Percentiles rank a stretch among this genome's conserved stretches.
phyloP scores from a whole-genome alignment of 441 rosid genomes.

The Pelargonium citronellum region DNA sequence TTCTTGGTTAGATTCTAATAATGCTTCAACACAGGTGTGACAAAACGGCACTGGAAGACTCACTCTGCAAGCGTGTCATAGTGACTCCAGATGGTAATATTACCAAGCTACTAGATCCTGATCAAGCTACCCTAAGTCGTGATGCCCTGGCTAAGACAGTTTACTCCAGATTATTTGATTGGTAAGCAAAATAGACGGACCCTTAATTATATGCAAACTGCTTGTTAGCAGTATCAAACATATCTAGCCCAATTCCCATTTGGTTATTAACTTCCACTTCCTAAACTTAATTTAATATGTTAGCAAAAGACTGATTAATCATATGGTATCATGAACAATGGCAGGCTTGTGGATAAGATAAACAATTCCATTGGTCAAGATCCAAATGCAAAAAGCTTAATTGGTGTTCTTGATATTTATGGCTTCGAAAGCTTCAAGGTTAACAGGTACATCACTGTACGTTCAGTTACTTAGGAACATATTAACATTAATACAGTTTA shows the following conservation, averaged over 20 bases:
- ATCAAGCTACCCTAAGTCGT: conserved; percentile 74
- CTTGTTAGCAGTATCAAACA: too few species aligned
- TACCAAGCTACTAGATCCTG: conserved; percentile 94
- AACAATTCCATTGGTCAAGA: conserved; percentile 95
- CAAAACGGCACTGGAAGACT: conserved; percentile 88
- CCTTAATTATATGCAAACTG: background rate
- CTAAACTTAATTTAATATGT: background rate
- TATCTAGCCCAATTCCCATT: background rate
- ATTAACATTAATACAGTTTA: conserved; percentile 11
- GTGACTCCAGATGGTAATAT: conserved; percentile 99
- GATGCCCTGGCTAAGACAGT: conserved; percentile 98
- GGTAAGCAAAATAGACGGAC: conserved; percentile 42
- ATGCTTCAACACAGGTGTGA: conserved; percentile 52
- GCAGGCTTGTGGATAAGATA: conserved; percentile 96
- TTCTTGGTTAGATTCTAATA: conserved; percentile 8
- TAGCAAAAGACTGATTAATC: too few species aligned
- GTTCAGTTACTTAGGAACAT: background rate
- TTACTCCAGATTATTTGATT: conserved; percentile 95
- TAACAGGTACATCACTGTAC: conserved; percentile 54
- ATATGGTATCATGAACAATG: too few species aligned
- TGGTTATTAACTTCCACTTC: background rate
- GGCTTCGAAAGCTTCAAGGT: conserved; percentile 97
- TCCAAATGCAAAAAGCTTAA: conserved; percentile 78
- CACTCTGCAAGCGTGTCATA: conserved; percentile 96
- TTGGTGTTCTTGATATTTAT: conserved; percentile 98